Evolutionary conservation across 495 filamentous ascomycete genomes (phyloP).

Genomic region (Hyaloscypha finlandica): DNA sequence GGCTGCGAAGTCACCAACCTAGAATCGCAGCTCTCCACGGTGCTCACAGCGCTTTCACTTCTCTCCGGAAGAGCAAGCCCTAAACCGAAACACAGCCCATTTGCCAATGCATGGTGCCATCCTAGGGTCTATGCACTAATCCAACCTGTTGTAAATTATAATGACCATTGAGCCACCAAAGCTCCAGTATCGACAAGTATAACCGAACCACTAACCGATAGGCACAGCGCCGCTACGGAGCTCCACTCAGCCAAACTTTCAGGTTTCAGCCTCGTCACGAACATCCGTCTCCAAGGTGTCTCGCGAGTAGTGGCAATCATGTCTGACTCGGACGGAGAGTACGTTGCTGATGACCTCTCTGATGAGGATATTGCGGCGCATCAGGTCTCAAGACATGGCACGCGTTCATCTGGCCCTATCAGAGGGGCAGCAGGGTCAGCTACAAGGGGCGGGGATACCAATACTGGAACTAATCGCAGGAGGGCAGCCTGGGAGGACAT

Average conservation of each 20-base stretch:
- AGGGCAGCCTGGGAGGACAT: constrained; percentile 56
- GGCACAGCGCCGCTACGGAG: neutral
- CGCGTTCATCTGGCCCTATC: constrained; percentile 39
- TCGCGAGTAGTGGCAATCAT: constrained; percentile 40
- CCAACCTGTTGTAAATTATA: too few relatives aligned
- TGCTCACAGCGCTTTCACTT: too few relatives aligned
- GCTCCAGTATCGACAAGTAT: neutral
- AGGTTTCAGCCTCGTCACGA: constrained; percentile 12
- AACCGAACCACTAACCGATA: neutral
- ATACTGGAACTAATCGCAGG: constrained; percentile 42
- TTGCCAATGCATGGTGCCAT: too few relatives aligned
- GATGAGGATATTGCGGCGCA: constrained; percentile 72
- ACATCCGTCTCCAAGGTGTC: neutral
- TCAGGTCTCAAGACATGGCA: constrained; percentile 44
- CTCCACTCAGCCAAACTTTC: neutral
- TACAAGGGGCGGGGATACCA: constrained; percentile 26
- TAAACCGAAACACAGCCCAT: too few relatives aligned
- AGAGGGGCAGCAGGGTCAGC: constrained; percentile 20
- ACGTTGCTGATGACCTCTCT: constrained; percentile 68
- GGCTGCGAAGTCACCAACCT: too few relatives aligned
- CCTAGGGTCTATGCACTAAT: too few relatives aligned
- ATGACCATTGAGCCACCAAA: neutral
- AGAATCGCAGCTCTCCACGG: too few relatives aligned
- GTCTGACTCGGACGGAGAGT: constrained; percentile 84
- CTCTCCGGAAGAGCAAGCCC: too few relatives aligned